phyloP scores from a whole-genome alignment of 2,329 filamentous ascomycete species.

The Pseudocercospora cruenta region DNA sequence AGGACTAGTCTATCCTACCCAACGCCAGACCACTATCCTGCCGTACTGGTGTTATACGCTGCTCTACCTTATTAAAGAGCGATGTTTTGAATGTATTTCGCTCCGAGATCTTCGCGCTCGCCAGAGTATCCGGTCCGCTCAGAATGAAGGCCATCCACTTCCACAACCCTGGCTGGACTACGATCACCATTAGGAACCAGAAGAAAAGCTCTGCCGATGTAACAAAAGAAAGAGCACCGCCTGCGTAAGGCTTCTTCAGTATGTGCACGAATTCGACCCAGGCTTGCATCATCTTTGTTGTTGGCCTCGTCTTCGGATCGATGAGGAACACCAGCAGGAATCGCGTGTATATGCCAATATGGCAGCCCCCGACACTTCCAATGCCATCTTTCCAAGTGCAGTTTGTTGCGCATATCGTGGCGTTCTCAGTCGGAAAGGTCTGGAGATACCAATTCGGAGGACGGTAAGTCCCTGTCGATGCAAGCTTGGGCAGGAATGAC shows the following conservation, averaged over 20 bases:
- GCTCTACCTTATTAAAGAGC: background rate
- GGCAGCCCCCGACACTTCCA: conserved; percentile 81
- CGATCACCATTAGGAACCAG: conserved; percentile 80
- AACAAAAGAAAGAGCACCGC: conserved; percentile 83
- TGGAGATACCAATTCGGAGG: conserved; percentile 89
- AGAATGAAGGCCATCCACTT: conserved; percentile 87
- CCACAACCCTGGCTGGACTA: conserved; percentile 83
- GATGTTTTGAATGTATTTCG: background rate
- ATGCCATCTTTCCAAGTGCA: conserved; percentile 81
- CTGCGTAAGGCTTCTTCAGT: conserved; percentile 70
- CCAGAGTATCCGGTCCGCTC: conserved; percentile 55
- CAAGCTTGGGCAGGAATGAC: conserved; percentile 71
- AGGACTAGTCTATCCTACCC: background rate
- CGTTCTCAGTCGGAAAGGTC: conserved; percentile 75
- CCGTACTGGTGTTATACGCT: background rate
- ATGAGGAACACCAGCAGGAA: conserved; percentile 83
- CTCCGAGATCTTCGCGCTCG: background rate
- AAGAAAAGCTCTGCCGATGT: conserved; percentile 82
- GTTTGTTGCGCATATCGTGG: conserved; percentile 77
- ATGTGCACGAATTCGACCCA: conserved; percentile 83
- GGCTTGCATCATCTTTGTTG: conserved; percentile 73
- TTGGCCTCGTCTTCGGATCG: conserved; percentile 74
- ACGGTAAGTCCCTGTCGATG: conserved; percentile 71
- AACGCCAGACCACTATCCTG: background rate
- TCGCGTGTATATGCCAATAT: conserved; percentile 86